Conservation (phyloP, 1,284 basidiomycete genomes). For the Puccinia polysora region DNA sequence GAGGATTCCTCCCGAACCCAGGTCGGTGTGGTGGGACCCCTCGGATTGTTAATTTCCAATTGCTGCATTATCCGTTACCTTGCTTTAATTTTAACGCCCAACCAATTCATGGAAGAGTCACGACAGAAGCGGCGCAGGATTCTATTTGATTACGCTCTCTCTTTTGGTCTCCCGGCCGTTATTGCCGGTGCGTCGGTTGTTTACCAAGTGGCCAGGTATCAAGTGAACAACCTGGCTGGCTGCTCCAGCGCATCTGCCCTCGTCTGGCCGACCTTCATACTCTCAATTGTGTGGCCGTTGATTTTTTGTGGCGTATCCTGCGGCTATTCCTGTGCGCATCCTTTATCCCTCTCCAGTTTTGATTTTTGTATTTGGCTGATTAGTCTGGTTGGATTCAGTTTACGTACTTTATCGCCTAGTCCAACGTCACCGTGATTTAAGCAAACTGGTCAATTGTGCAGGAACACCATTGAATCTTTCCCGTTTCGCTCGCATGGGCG, state of each 20-base stretch:
- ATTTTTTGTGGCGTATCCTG: slow-evolving; percentile 20
- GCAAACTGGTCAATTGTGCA: not conserved
- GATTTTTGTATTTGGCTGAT: not conserved
- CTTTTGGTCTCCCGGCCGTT: not conserved
- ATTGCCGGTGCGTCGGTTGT: not conserved
- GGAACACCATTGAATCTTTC: not conserved
- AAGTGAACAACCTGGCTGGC: slow-evolving; percentile 14
- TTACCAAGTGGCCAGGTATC: slow-evolving; percentile 9
- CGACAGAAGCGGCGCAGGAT: not conserved
- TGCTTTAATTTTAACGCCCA: slow-evolving; percentile 14
- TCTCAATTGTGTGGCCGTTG: slow-evolving; percentile 12
- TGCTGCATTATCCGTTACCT: slow-evolving; percentile 29
- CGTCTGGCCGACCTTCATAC: slow-evolving; percentile 20
- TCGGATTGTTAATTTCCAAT: slow-evolving; percentile 23
- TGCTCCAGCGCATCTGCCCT: slow-evolving; percentile 15
- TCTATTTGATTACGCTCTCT: slow-evolving; percentile 10
- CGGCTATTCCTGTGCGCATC: slow-evolving; percentile 12
- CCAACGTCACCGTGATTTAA: slow-evolving; percentile 1
- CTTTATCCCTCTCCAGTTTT: not conserved
- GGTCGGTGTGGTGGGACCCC: slow-evolving; percentile 11
- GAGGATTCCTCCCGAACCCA: not conserved
- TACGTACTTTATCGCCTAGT: slow-evolving; percentile 23
- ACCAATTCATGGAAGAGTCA: not conserved
- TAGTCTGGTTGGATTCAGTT: not conserved
- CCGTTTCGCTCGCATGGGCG: slow-evolving; percentile 20